These are phyloP conservation scores for Pichia sp. DNA, from an alignment of 1,139 yeast species.

Conservation along the genomic window DNA sequence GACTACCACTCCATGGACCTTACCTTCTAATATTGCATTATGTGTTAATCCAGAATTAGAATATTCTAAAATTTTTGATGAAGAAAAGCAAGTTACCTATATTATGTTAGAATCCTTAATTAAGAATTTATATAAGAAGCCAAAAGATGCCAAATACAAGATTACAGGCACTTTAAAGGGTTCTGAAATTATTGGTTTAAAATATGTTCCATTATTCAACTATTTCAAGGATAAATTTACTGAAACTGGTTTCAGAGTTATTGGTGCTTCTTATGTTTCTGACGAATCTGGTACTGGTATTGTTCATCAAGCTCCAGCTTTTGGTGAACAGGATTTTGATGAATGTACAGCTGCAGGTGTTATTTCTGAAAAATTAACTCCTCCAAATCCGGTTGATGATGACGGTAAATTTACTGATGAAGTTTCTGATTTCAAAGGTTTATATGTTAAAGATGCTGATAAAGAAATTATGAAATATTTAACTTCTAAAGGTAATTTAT, in stretches of 20 bases:
- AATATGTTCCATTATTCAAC: slow-evolving; percentile 77
- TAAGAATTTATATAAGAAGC: slow-evolving; percentile 85
- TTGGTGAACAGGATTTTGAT: slow-evolving; percentile 97
- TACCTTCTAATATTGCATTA: slow-evolving; percentile 88
- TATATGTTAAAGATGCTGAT: slow-evolving; percentile 95
- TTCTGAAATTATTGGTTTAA: slow-evolving; percentile 66
- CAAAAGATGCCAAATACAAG: slow-evolving; percentile 82
- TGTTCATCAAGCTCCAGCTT: slow-evolving; percentile 97
- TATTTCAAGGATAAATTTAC: slow-evolving; percentile 72
- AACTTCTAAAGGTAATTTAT: slow-evolving; percentile 69
- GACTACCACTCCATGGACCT: slow-evolving; percentile 99
- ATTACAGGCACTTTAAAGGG: slow-evolving; percentile 78
- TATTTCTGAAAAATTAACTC: slow-evolving; percentile 57
- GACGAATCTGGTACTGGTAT: slow-evolving; percentile 98
- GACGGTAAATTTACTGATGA: slow-evolving; percentile 73
- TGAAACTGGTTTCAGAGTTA: slow-evolving; percentile 75
- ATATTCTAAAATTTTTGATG: slow-evolving; percentile 87
- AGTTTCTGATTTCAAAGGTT: slow-evolving; percentile 71
- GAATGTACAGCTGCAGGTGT: slow-evolving; percentile 74
- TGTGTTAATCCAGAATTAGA: slow-evolving; percentile 90
- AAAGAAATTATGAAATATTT: slow-evolving; percentile 78
- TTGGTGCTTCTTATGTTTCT: slow-evolving; percentile 78
- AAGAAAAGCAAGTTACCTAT: slow-evolving; percentile 72
- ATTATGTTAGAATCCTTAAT: slow-evolving; percentile 78
- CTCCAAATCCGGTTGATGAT: slow-evolving; percentile 95